A percentile compares a stretch with the other conserved stretches of the same genome.
These are phyloP conservation scores for Globisporangium paroecandrum DNA, from an alignment of 352 stramenopile genomes.

Conservation along the genomic window DNA sequence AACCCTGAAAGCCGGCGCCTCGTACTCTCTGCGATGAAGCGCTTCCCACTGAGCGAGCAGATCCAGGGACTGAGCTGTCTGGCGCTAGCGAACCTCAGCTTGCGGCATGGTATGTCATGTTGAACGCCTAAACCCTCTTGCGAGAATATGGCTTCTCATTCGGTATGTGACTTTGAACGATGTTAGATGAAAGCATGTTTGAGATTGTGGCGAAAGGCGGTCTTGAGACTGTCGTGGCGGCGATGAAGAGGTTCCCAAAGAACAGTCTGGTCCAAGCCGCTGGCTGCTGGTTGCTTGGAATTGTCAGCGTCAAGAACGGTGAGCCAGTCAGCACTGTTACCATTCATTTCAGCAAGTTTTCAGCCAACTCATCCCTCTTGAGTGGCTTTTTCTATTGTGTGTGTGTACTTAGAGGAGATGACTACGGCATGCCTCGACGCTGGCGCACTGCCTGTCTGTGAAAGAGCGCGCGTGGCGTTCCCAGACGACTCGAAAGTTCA, in stretches of 20 bases:
- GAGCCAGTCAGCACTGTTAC: not conserved
- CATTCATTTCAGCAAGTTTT: not conserved
- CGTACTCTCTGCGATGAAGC: conserved; percentile 54
- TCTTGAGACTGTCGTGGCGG: conserved; percentile 37
- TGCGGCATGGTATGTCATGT: conserved; percentile 36
- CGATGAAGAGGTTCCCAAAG: conserved; percentile 52
- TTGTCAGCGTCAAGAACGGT: conserved; percentile 50
- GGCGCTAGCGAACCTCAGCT: conserved; percentile 51
- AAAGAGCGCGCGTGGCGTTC: conserved; percentile 51
- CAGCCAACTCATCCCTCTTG: not conserved
- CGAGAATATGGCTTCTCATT: not conserved
- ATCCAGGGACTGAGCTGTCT: conserved; percentile 51
- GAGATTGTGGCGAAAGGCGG: conserved; percentile 59
- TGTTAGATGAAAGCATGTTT: conserved; percentile 41
- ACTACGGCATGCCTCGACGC: conserved; percentile 42
- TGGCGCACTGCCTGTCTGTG: conserved; percentile 41
- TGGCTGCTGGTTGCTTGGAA: conserved; percentile 50
- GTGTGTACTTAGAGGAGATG: conserved; percentile 34
- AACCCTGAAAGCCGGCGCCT: conserved; percentile 48
- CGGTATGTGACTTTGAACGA: not conserved
- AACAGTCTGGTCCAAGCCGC: conserved; percentile 45
- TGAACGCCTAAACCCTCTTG: not conserved
- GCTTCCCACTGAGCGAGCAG: conserved; percentile 56
- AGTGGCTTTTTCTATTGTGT: too few relatives aligned
- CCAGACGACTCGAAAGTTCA: conserved; percentile 43